Percentiles rank a stretch among this genome's conserved stretches.
Evolutionary conservation across 116 monocot genomes (phyloP).

Genomic region (Iris pallida): DNA sequence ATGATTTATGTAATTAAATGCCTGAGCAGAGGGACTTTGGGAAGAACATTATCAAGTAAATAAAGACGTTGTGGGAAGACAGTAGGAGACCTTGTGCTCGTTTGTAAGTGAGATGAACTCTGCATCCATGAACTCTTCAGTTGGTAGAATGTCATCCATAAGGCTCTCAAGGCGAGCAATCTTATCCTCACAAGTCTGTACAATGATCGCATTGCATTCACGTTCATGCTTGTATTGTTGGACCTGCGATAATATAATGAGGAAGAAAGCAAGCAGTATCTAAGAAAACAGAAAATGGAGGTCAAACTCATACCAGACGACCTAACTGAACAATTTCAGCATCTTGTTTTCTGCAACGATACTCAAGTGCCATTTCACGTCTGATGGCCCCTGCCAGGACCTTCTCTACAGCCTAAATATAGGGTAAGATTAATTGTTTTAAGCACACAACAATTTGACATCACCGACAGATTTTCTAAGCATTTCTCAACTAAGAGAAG

Average conservation of each 20-base stretch:
- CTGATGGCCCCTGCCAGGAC: constrained; percentile 93
- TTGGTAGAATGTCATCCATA: constrained; percentile 85
- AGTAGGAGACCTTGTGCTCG: constrained; percentile 69
- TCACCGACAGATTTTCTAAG: too few species aligned
- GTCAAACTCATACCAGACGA: constrained; percentile 54
- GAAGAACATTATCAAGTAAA: neutral
- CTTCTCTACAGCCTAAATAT: constrained; percentile 78
- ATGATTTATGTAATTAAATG: too few species aligned
- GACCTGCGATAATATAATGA: constrained; percentile 41
- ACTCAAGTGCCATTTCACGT: constrained; percentile 92
- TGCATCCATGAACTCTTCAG: constrained; percentile 84
- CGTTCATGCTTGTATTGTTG: constrained; percentile 97
- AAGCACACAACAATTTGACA: too few species aligned
- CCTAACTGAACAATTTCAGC: constrained; percentile 72
- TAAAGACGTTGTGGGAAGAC: neutral
- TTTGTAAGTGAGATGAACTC: constrained; percentile 67
- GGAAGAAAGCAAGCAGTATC: too few species aligned
- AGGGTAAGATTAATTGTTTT: too few species aligned
- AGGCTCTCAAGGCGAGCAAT: constrained; percentile 86
- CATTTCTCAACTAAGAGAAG: too few species aligned
- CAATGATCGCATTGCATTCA: constrained; percentile 83
- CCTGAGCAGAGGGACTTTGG: neutral
- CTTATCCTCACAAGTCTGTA: constrained; percentile 75
- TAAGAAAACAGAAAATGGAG: constrained; percentile 1
- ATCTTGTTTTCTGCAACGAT: constrained; percentile 67